Evolutionary conservation across 495 filamentous ascomycete genomes (phyloP), one percentile per base, ranked within the genome.

Genomic region (Astrocystis sublimbata): DNA sequence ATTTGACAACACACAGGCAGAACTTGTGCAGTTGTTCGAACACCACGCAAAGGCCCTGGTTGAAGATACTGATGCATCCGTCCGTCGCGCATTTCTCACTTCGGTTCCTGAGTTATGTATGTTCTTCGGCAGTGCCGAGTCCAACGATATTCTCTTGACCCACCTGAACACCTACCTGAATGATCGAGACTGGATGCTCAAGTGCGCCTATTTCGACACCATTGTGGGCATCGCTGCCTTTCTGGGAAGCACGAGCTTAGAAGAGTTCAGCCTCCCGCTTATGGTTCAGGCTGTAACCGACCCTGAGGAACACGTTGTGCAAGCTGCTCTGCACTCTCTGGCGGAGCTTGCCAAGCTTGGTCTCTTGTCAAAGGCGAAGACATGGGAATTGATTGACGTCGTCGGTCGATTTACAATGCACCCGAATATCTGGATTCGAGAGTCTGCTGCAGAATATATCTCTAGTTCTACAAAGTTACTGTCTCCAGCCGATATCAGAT

Each of bases 111-210:
- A 90, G 41, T 82, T 99, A 0, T 99, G 96, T 70, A 86, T 97
- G 56, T 98, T 98, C 74, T 98, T 99, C 64, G 94, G 94, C 13
- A 93, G 87, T 52, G 74, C 86, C 23, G 89, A 91, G 69, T 88
- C 94, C 3, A 98, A 92, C 69, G 96, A 99, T 68, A 91, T 98
- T 15, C 88, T 99, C 38, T 76, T 98, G 4, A 96, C 92, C 38
- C 94, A 99, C 72, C 77, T 99, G 23, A 99, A 98, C 70, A 99
- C 96, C 0, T 99, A 99, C 66, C 81, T 99, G 7, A 99, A 99
- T 66, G 96, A 97, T 67, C 85, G 87, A 56, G 93, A 98, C 69
- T 99, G 96, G 96, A 90, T 91, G 71, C 78, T 99, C 23, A 96
- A 96, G 72, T 96, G 91, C 69, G 92, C 96, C 19, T 98, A 98